Evolutionary conservation across 768 basidiomycete genomes (phyloP).

Genomic region (Cyclocybe aegerita): DNA sequence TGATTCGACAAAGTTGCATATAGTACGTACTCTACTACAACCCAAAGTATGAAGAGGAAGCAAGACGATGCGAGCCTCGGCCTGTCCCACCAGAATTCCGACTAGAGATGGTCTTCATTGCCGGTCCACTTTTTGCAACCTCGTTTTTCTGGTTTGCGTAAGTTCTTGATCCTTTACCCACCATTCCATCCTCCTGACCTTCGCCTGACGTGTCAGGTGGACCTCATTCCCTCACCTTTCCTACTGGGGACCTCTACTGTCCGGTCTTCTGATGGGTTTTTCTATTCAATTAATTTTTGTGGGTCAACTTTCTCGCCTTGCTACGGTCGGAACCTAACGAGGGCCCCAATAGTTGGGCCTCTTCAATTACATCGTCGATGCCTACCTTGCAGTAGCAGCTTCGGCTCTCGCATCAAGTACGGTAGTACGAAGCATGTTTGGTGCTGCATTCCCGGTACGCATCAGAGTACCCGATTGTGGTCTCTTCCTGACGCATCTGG

Average conservation of each 20-base stretch:
- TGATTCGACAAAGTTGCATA: not conserved
- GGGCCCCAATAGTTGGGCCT: conserved; percentile 39
- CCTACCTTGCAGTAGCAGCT: conserved; percentile 53
- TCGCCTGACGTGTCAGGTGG: conserved; percentile 40
- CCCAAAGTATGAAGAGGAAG: conserved; percentile 45
- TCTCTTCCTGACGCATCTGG: conserved; percentile 9
- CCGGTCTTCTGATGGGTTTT: conserved; percentile 52
- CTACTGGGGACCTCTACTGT: conserved; percentile 52
- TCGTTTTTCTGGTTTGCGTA: conserved; percentile 69
- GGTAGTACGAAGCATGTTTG: conserved; percentile 52
- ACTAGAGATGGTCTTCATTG: conserved; percentile 46
- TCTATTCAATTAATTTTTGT: conserved; percentile 56
- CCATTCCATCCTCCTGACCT: conserved; percentile 1
- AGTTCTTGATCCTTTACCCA: conserved; percentile 6
- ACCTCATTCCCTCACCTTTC: conserved; percentile 53
- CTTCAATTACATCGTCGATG: conserved; percentile 63
- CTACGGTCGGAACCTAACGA: not conserved
- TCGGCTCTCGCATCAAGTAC: conserved; percentile 56
- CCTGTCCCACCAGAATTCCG: conserved; percentile 63
- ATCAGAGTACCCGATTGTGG: conserved; percentile 3
- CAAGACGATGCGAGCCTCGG: conserved; percentile 41
- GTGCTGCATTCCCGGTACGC: conserved; percentile 50
- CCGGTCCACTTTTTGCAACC: conserved; percentile 48
- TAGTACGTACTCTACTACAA: conserved; percentile 51
- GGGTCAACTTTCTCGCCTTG: conserved; percentile 19